Evolutionary conservation across 2,329 filamentous ascomycete genomes (phyloP), one percentile per base, ranked within the genome.

Genomic region (Claviceps sp.): DNA sequence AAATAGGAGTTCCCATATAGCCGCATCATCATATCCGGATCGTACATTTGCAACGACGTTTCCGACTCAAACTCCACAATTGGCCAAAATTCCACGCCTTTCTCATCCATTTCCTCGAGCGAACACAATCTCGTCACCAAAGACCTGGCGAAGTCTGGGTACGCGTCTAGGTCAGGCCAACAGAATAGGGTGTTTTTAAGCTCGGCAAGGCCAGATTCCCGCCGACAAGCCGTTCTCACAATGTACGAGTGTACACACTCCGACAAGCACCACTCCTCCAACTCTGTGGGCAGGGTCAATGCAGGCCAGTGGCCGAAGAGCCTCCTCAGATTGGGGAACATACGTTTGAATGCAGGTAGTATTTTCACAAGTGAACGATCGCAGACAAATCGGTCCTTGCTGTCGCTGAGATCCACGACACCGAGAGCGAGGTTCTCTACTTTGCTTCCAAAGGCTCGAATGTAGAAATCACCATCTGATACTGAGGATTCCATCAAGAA

Each of bases 341-440:
- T 40, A 0, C 17, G 17, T 14, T 24, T 47, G 8, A 48, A 19
- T 6, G 7, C 14, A n/a, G 42, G 7, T 2, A 48, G 30, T n/a
- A 59, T 30, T 1, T 58, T 22, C 1, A 30, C 43, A 4, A 57
- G 48, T 2, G 52, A 7, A 7, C 10, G n/a, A 17, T 2, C 48
- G 19, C 19, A 19, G 19, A 19, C 19, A 19, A 19, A 19, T 19
- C 19, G 44, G 0, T 54, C 30, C 5, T 52, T 47, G 1, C 53
- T 41, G 19, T 19, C 19, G 1, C 53, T 40, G 0, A 55, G 37
- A 2, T 52, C 46, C 48, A 54, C 51, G 3, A 51, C 45, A 2
- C 54, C 50, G 8, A 67, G 39, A 2, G 61, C 65, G 16, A 67
- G 53, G 44, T 67, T 61, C 19, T 58, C 54, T 17, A 68, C 53